These are phyloP conservation scores for Tolypocladium tropicale DNA, from an alignment of 2,329 filamentous ascomycete genomes.

Conservation along the genomic window DNA sequence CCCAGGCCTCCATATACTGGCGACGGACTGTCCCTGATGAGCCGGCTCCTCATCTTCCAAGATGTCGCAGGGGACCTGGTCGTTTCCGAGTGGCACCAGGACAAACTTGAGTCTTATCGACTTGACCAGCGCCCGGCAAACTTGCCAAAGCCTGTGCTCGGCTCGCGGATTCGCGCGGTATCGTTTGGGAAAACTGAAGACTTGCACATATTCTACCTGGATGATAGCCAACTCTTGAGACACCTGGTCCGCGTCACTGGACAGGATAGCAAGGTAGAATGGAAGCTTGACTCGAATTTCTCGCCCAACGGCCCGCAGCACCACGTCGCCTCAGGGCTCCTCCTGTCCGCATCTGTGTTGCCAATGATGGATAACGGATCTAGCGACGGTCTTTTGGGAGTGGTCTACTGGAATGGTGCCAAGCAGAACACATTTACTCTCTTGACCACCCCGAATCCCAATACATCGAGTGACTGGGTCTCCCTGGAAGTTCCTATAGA, in stretches of 20 bases:
- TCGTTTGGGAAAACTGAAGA: background rate
- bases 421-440: background rate
- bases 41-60: background rate
- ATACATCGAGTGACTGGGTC: background rate
- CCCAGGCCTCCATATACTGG: background rate
- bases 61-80: background rate
- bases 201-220: constrained; percentile 2
- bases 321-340: background rate
- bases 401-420: background rate
- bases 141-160: background rate
- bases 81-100: background rate
- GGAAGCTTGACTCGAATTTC: background rate
- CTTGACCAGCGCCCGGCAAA: background rate
- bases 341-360: background rate
- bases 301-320: background rate
- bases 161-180: background rate
- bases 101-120: background rate
- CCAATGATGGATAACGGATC: background rate
- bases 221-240: background rate
- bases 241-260: background rate
- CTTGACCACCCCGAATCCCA: background rate
- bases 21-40: background rate
- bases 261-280: background rate
- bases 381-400: background rate
- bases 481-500: background rate